Percentiles rank a stretch among this genome's conserved stretches.
These are phyloP conservation scores for Carex kokanica DNA, from an alignment of 176 grass and related monocot genomes.

Conservation along the genomic window DNA sequence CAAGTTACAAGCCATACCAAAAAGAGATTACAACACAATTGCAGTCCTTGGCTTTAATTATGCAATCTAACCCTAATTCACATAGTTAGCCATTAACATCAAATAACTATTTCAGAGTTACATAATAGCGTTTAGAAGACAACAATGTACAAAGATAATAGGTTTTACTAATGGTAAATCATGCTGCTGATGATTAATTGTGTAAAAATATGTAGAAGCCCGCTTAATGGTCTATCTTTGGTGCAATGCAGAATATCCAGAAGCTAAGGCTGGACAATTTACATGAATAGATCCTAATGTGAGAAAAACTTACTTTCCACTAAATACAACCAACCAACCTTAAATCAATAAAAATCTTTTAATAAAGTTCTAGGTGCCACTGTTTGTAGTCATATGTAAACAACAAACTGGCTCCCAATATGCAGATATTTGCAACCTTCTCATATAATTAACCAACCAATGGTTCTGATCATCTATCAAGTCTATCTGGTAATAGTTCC, in stretches of 20 bases:
- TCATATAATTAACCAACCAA: neutral
- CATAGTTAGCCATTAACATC: neutral
- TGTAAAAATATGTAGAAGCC: neutral
- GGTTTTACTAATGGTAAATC: neutral
- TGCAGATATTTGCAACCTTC: constrained; percentile 8
- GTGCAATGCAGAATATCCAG: neutral
- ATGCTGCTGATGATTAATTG: neutral
- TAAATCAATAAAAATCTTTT: neutral
- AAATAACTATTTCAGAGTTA: neutral
- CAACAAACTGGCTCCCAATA: neutral
- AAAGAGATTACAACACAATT: neutral
- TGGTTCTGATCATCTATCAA: constrained; percentile 7
- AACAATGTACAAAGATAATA: neutral
- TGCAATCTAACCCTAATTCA: neutral
- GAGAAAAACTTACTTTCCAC: neutral
- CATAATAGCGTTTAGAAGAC: neutral
- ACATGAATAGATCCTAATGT: constrained; percentile 2
- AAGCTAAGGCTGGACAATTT: neutral
- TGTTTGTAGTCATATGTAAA: constrained; percentile 1
- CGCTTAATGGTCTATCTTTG: neutral
- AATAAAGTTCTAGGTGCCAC: neutral
- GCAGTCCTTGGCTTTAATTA: neutral
- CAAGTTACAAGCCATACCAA: neutral
- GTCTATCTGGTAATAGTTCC: neutral
- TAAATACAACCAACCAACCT: constrained; percentile 2